Evolutionary conservation across 73 alveolate species (phyloP), one percentile per base, ranked within the genome.

Genomic region (Paramecium primaurelia): DNA sequence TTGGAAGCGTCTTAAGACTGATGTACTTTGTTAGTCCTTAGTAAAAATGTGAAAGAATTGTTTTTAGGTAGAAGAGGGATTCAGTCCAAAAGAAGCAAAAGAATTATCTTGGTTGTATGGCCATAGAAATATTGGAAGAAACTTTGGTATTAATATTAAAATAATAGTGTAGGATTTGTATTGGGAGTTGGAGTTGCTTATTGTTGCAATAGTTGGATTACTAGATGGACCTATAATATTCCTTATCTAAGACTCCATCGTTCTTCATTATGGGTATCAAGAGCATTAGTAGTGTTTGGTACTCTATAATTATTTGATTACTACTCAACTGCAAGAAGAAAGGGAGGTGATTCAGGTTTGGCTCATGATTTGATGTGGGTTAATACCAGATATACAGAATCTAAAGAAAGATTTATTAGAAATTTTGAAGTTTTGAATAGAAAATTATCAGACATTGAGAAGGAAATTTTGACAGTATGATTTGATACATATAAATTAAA

Each of bases 41-140:
- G 84, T 64, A 73, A 68, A 68, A 4, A 34, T 37, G 18, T n/a
- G 59, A 32, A 38, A 8, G 20, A 34, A 25, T 73, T 4, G 4
- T 32, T 36, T 64, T 49, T 44, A 32, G 73, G 58, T 45, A 18
- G 75, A 80, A 42, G 91, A 45, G 32, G 91, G 91, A 5, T 80
- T 80, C 91, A 45, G 77, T 47, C 77, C 71, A 22, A 42, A 45
- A 20, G 91, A 80, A 80, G 71, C 91, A 6, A 42, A 80, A 45
- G 44, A 28, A 18, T 28, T 80, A 42, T 59, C 64, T 26, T 80
- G 91, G 91, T 64, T 80, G 26, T 80, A 42, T 44, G 91, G 58
- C 20, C 91, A 80, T 36, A 80, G 91, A 80, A 80, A 42, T 49
- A 20, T 32, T 80, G 91, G 91, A 25, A 40, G 91, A 80, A 80